Evolutionary conservation across 495 filamentous ascomycete species (phyloP).

Genomic region (Aspergillus baeticus): DNA sequence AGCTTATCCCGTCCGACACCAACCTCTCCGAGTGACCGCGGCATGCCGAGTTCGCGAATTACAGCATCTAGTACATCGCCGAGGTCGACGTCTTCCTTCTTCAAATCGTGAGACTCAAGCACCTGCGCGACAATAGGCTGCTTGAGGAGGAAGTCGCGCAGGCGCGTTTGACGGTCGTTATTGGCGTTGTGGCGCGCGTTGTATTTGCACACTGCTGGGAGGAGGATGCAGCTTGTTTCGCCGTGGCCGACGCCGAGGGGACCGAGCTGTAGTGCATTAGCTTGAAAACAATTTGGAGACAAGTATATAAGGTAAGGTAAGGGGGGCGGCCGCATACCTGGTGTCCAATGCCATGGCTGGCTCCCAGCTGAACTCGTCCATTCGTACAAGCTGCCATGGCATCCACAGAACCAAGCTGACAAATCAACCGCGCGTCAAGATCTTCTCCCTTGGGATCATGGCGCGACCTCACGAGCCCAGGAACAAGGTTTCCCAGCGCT

Average conservation of each 20-base stretch:
- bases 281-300: background rate
- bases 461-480: conserved; percentile 51
- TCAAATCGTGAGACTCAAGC: conserved; percentile 36
- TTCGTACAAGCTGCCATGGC: conserved; percentile 52
- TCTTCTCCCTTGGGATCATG: conserved; percentile 34
- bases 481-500: conserved; percentile 50
- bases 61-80: conserved; percentile 55
- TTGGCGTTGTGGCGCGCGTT: conserved; percentile 53
- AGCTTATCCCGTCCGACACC: conserved; percentile 53
- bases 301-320: background rate
- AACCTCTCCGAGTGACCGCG: conserved; percentile 53
- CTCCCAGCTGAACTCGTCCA: conserved; percentile 47
- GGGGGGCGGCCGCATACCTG: conserved; percentile 36
- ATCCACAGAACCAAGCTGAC: conserved; percentile 54
- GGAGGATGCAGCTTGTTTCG: conserved; percentile 64
- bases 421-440: conserved; percentile 47
- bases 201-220: conserved; percentile 60
- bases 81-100: conserved; percentile 40
- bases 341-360: conserved; percentile 67
- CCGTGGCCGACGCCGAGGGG: conserved; percentile 64
- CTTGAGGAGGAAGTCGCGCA: conserved; percentile 49
- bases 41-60: conserved; percentile 55
- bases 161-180: conserved; percentile 41
- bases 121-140: conserved; percentile 42
- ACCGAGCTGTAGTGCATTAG: conserved; percentile 41